Conservation (phyloP, 2,329 filamentous ascomycete species). For the Aspergillus ochraceus region DNA sequence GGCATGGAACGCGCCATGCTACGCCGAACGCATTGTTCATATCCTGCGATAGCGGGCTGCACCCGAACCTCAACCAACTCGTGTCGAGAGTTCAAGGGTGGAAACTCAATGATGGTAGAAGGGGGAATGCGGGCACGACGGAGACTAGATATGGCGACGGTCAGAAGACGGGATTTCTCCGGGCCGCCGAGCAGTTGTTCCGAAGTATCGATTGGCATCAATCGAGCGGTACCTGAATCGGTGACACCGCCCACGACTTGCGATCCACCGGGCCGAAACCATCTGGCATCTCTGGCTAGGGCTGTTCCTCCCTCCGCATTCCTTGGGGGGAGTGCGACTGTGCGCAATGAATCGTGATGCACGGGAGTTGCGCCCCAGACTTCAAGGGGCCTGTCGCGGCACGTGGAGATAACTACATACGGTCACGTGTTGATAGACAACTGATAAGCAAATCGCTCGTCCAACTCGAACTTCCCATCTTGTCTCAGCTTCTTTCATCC, state of each 20-base stretch:
- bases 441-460: not conserved
- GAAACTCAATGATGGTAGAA: not conserved
- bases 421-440: not conserved
- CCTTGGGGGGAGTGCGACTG: no score
- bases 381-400: no score
- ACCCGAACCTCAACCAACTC: not conserved
- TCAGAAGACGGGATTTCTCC: constrained; percentile 13
- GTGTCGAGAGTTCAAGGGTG: not conserved
- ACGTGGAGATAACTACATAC: not conserved
- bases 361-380: no score
- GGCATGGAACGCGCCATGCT: constrained; percentile 44
- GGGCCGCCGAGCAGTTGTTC: constrained; percentile 19
- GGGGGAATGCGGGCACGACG: not conserved
- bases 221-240: no score
- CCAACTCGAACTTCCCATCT: no score
- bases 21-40: constrained; percentile 46
- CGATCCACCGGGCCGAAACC: no score
- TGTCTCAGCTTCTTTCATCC: not conserved
- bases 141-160: not conserved
- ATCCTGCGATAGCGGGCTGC: constrained; percentile 24
- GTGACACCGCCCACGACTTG: no score
- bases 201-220: constrained; percentile 1
- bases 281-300: no score
- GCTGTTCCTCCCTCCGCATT: no score
- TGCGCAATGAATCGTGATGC: no score